Evolutionary conservation across 176 grass and related monocot species (phyloP).

Genomic region (Leersia perrieri): DNA sequence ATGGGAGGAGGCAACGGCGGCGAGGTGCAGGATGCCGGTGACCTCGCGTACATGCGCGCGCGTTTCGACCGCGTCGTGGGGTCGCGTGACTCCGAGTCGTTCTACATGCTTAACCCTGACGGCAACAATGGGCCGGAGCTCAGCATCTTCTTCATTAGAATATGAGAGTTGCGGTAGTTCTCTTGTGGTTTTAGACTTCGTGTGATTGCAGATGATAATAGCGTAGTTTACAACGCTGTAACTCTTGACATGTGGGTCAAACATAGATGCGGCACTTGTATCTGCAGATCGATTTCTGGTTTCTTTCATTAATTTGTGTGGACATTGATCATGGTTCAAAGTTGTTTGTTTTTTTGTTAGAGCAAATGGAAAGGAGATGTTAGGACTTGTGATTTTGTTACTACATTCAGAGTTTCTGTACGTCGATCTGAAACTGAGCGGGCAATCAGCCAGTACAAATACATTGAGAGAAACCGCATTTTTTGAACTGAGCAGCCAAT

Average conservation of each 20-base stretch:
- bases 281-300: neutral
- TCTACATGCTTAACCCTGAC: slow-evolving; percentile 91
- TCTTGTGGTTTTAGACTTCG: neutral
- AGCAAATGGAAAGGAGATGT: neutral
- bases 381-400: neutral
- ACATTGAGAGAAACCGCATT: neutral
- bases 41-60: slow-evolving; percentile 88
- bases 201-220: neutral
- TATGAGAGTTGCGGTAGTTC: slow-evolving; percentile 33
- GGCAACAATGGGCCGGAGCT: slow-evolving; percentile 83
- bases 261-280: neutral
- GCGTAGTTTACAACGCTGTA: neutral
- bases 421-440: neutral
- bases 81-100: slow-evolving; percentile 76
- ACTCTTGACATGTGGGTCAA: neutral
- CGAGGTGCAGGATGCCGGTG: slow-evolving; percentile 48
- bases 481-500: neutral
- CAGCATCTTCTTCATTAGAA: slow-evolving; percentile 96
- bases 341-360: neutral
- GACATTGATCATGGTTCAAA: neutral
- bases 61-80: slow-evolving; percentile 82
- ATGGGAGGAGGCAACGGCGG: slow-evolving; percentile 34
- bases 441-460: neutral
- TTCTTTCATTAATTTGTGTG: neutral
- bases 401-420: neutral